These are phyloP conservation scores for Sanghuangporus baumii DNA, from an alignment of 1,284 basidiomycete genomes.

Conservation along the genomic window DNA sequence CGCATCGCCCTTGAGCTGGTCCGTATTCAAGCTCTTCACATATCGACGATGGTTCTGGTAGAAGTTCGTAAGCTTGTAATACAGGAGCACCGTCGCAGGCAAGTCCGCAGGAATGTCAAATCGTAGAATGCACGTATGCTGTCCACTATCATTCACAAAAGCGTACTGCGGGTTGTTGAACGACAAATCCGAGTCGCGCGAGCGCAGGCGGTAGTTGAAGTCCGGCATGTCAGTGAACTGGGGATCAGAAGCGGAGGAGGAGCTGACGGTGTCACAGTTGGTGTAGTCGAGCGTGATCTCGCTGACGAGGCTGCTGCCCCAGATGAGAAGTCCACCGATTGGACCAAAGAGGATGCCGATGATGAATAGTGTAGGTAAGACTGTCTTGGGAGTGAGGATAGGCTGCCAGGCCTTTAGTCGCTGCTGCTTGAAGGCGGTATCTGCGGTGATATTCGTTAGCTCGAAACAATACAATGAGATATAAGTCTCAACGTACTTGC, in stretches of 20 bases:
- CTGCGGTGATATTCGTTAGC: constrained; percentile 29
- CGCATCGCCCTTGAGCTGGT: constrained; percentile 80
- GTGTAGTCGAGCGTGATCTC: constrained; percentile 97
- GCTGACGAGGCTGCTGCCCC: constrained; percentile 81
- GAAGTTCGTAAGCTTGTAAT: constrained; percentile 96
- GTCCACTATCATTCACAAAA: constrained; percentile 50
- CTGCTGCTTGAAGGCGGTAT: constrained; percentile 99
- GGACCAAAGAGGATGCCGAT: constrained; percentile 94
- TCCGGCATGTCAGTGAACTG: constrained; percentile 41
- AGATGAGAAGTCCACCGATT: constrained; percentile 90
- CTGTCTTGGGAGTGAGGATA: constrained; percentile 95
- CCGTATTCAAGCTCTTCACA: constrained; percentile 84
- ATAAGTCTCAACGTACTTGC: constrained; percentile 64
- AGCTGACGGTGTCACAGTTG: constrained; percentile 70
- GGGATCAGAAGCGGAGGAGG: constrained; percentile 40
- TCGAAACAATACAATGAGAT: constrained; percentile 2
- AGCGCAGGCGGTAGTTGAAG: constrained; percentile 69
- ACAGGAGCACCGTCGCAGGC: constrained; percentile 77
- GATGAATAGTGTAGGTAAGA: constrained; percentile 93
- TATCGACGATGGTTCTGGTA: constrained; percentile 99
- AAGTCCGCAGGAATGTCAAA: constrained; percentile 84
- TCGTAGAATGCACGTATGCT: constrained; percentile 67
- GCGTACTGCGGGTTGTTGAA: constrained; percentile 59
- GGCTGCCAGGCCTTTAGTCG: constrained; percentile 99
- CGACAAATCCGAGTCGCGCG: constrained; percentile 47